Evolutionary conservation across 164 flowering plant genomes (phyloP).

Genomic region (Berberis thunbergii): DNA sequence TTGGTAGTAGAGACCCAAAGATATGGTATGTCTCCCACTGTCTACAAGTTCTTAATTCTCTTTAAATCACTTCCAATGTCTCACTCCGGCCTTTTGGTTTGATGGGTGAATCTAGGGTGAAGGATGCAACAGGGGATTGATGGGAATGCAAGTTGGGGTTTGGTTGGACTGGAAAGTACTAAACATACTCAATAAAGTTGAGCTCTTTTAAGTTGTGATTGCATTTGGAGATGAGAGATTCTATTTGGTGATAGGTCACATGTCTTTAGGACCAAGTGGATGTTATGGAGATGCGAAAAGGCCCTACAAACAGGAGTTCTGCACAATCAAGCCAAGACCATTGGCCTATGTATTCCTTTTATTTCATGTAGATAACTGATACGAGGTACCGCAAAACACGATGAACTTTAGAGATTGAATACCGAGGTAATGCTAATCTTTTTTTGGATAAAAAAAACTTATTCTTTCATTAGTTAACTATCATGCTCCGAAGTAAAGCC

Average conservation of each 20-base stretch:
- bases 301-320: not conserved
- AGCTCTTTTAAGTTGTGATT: not conserved
- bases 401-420: no score
- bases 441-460: no score
- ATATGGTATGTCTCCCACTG: not conserved
- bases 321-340: no score
- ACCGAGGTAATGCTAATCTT: no score
- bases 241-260: constrained; percentile 7
- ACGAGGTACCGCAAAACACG: no score
- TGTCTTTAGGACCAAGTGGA: constrained; percentile 3
- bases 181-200: not conserved
- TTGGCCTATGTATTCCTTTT: no score
- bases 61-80: not conserved
- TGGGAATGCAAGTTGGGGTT: constrained; percentile 1
- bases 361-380: no score
- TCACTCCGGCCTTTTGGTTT: not conserved
- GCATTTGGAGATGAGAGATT: constrained; percentile 2
- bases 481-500: no score
- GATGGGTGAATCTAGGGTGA: not conserved
- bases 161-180: not conserved
- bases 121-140: not conserved
- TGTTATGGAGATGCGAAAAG: not conserved
- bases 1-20: no score
- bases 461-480: no score
- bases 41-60: no score